A percentile compares a stretch with the other conserved stretches of the same genome.
Conservation (phyloP, 2,329 filamentous ascomycete genomes). For the Fusarium keratoplasticum region DNA sequence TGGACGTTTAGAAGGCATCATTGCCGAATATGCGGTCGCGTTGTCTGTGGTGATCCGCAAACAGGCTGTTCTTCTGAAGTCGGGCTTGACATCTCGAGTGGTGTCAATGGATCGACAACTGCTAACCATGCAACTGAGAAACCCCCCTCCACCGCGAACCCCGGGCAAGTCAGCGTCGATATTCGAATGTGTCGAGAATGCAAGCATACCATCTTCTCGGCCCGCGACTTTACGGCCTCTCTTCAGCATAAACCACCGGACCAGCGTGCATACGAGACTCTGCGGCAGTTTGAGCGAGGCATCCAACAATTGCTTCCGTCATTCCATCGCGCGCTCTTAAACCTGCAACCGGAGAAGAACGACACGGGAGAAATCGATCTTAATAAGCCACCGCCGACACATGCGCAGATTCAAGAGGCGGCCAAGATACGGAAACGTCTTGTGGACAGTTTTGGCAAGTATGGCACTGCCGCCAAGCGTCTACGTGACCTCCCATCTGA, state of each 20-base stretch:
- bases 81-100: constrained; percentile 78
- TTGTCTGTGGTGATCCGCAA: constrained; percentile 88
- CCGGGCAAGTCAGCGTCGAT: constrained; percentile 75
- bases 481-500: constrained; percentile 82
- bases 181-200: constrained; percentile 95
- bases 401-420: constrained; percentile 83
- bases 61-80: constrained; percentile 90
- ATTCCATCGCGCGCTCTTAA: constrained; percentile 81
- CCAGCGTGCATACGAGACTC: constrained; percentile 83
- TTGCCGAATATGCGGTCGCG: constrained; percentile 90
- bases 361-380: constrained; percentile 53
- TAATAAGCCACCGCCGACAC: constrained; percentile 60
- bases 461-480: constrained; percentile 83
- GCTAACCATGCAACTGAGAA: constrained; percentile 56
- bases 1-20: constrained; percentile 96
- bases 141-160: constrained; percentile 40
- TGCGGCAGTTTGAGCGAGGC: constrained; percentile 88
- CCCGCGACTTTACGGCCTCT: constrained; percentile 81
- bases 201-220: constrained; percentile 70
- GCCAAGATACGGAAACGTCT: constrained; percentile 90
- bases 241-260: constrained; percentile 76
- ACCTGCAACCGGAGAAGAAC: constrained; percentile 70
- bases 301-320: constrained; percentile 84
- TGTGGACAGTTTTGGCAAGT: constrained; percentile 90
- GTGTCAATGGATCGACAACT: constrained; percentile 43